phyloP scores from a whole-genome alignment of 176 grass and related monocot genomes.

The Poa annua region DNA sequence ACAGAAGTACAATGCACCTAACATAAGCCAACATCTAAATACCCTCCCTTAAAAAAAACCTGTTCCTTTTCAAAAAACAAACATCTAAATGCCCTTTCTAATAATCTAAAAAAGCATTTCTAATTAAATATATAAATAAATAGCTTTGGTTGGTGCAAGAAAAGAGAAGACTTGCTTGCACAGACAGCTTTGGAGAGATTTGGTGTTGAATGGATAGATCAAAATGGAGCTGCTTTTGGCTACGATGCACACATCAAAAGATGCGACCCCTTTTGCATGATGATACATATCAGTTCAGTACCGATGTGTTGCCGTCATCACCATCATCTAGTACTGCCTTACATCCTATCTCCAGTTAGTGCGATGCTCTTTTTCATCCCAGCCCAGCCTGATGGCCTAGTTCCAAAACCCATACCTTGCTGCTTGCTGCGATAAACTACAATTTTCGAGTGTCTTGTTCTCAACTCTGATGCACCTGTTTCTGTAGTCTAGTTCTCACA shows the following conservation, averaged over 20 bases:
- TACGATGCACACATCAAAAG: background rate
- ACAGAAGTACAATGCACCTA: too few relatives aligned
- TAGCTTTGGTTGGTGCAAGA: background rate
- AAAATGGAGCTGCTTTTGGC: background rate
- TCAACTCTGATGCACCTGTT: background rate
- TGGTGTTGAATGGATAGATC: conserved; percentile 12
- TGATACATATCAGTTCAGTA: background rate
- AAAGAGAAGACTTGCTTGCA: background rate
- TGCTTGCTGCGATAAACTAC: background rate
- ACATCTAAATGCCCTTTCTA: too few relatives aligned
- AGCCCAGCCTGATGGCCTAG: background rate
- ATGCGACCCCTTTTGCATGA: background rate
- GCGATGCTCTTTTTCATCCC: background rate
- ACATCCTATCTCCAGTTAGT: background rate
- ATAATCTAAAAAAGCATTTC: too few relatives aligned
- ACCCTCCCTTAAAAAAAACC: too few relatives aligned
- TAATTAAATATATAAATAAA: background rate
- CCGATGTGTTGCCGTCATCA: background rate
- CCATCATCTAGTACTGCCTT: background rate
- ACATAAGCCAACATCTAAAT: too few relatives aligned
- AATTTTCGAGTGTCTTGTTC: background rate
- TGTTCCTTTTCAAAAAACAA: too few relatives aligned
- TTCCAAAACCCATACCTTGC: background rate
- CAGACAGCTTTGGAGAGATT: background rate
- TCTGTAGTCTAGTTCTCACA: background rate